Base-by-base conservation (phyloP, 2,329 filamentous ascomycete genomes). In the Sporothrix humicola region DNA sequence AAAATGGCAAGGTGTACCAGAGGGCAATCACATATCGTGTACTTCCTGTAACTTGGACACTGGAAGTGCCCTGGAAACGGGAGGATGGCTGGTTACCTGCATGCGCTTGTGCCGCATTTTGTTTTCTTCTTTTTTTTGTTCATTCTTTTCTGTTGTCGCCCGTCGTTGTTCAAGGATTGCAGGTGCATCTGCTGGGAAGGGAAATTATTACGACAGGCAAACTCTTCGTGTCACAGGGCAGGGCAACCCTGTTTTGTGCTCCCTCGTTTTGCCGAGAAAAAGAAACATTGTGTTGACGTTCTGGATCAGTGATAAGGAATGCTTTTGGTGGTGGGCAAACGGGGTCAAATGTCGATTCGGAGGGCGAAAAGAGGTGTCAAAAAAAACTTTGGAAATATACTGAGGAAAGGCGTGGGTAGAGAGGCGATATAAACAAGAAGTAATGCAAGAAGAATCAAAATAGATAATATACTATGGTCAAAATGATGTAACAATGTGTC, bases 181-280 rank as follows among this genome's bases (percentile, higher is more conserved):
- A 44, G 37, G 20, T 44, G 17, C 37, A 7, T 17, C 31, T 63
- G 59, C 17, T 20, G n/a, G 59, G n/a, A 48, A 44, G 42, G 59
- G n/a, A 48, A 44, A 63, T 10, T 44, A 15, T 20, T 15, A 12
- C n/a, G 31, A 44, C 37, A 66, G 42, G 20, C 58, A 61, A 8
- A 48, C 13, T 20, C 37, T 20, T 66, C 42, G 61, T 48, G 48
- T 20, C 42, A 66, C 61, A 66, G 5, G n/a, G n/a, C 42, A 65
- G 17, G 37, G n/a, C 37, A 26, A 12, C 42, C 20, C 37, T 20
- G 61, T 66, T 65, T 37, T 66, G 61, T 66, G 42, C 61, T 48
- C 42, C 61, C 15, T 20, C 61, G 46, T 17, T 66, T 66, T 66
- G 61, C 61, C 61, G 61, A 66, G 37, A 65, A 44, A 15, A 46